Conservation (phyloP, 768 basidiomycete genomes). For the Harrya chromipes region DNA sequence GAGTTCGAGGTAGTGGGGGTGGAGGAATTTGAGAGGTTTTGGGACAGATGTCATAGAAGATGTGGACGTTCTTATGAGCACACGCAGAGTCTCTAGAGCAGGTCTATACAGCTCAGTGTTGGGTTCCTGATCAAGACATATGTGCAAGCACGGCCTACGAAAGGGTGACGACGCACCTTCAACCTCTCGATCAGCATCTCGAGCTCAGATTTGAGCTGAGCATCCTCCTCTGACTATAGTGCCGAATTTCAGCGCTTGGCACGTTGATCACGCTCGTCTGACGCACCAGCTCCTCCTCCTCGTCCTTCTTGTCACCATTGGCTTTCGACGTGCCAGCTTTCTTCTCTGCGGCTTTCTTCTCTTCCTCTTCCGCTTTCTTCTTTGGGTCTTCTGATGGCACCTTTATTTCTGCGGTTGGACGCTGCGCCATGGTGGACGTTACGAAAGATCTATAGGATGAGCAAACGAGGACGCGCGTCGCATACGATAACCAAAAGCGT, state of each 20-base stretch:
- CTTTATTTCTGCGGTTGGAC: slow-evolving; percentile 55
- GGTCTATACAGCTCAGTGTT: slow-evolving; percentile 82
- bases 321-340: slow-evolving; percentile 55
- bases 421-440: slow-evolving; percentile 50
- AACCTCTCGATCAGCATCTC: slow-evolving; percentile 96
- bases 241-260: slow-evolving; percentile 4
- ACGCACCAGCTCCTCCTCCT: slow-evolving; percentile 75
- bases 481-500: slow-evolving; percentile 21
- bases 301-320: slow-evolving; percentile 51
- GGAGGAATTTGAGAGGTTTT: slow-evolving; percentile 96
- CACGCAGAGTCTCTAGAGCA: slow-evolving; percentile 90
- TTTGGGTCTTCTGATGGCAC: slow-evolving; percentile 75
- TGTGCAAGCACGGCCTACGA: slow-evolving; percentile 5
- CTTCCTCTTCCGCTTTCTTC: slow-evolving; percentile 55
- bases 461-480: slow-evolving; percentile 31
- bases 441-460: slow-evolving; percentile 4
- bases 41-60: slow-evolving; percentile 99
- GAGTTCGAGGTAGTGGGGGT: slow-evolving; percentile 87
- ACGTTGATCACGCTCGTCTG: slow-evolving; percentile 11
- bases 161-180: slow-evolving; percentile 53
- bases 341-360: slow-evolving; percentile 43
- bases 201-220: slow-evolving; percentile 87
- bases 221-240: slow-evolving; percentile 88
- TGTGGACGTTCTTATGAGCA: slow-evolving; percentile 92
- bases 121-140: slow-evolving; percentile 62